Base-by-base conservation (phyloP, 1,139 yeast genomes). In the Arxiozyma telluris region DNA sequence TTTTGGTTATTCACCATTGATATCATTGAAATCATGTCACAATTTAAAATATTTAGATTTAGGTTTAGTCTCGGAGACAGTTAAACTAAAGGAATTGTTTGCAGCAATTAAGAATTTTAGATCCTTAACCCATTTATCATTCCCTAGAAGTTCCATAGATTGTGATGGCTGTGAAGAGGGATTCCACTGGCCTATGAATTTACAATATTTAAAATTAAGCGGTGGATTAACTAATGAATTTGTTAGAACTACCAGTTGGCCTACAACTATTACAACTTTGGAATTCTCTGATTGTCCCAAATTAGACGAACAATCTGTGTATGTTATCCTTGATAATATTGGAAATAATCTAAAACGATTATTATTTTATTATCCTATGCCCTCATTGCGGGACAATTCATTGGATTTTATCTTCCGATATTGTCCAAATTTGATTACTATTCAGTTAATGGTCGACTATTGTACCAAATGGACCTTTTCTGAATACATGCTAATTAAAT, bases 191-290 rank as follows among this genome's bases (percentile, higher is more conserved):
- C 98, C 98, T 0, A 79, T 83, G 4, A 81, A 79, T 54, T 71
- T 93, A 49, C 77, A 83, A 64, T 83, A 81, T 62, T 71, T 93
- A 48, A 80, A 94, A 54, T 74, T 93, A 4, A 84, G 96, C 44
- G 98, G 98, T 1, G 96, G 97, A 6, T 82, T 93, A 7, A 80
- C 94, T 1, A 88, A 90, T 65, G 87, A 82, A 44, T 91, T 93
- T 67, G 73, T 93, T 27, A 71, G 76, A 45, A 77, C 76, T 39
- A 82, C 94, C 1, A 66, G 72, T 12, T 83, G 93, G 66, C 98
- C 98, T 0, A 54, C 65, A 3, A 80, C 91, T 1, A 83, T 93
- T 47, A 80, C 81, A 3, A 79, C 80, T 38, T 71, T 93, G 51
- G 91, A 89, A 58, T 78, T 93, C 64, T 86, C 96, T 0, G 96